Evolutionary conservation across 345 rosid species (phyloP).

Genomic region (Dovyalis caffra): DNA sequence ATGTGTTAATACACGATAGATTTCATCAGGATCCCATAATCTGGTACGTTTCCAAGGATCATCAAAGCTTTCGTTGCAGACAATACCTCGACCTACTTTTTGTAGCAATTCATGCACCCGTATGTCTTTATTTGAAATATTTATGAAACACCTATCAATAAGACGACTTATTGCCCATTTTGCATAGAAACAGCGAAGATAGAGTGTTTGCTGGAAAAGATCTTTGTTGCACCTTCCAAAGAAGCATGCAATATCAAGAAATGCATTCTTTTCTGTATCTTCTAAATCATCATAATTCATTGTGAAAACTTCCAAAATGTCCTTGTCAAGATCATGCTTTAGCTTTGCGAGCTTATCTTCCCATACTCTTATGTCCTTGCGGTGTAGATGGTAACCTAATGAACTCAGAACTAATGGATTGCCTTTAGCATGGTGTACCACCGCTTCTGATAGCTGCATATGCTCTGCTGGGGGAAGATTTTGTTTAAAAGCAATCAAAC

Average conservation of each 20-base stretch:
- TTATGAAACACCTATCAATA: neutral
- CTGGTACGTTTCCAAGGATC: neutral
- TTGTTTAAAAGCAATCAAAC: conserved; percentile 3
- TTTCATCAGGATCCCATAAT: no score
- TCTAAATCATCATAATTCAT: neutral
- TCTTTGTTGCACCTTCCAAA: neutral
- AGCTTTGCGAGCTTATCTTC: neutral
- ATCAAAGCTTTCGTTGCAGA: neutral
- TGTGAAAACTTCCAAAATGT: neutral
- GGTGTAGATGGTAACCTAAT: neutral
- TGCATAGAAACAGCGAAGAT: neutral
- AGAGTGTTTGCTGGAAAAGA: neutral
- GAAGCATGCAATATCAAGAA: conserved; percentile 21
- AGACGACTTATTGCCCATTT: neutral
- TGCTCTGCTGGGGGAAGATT: neutral
- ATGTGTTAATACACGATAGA: no score
- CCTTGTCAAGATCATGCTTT: neutral
- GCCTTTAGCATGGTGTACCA: neutral
- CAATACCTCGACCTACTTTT: neutral
- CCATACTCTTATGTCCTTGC: neutral
- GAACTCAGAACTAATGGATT: conserved; percentile 8
- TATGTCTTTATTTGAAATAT: neutral
- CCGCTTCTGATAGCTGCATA: neutral
- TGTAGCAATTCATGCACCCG: conserved; percentile 2
- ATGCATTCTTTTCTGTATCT: conserved; percentile 2